A percentile compares a stretch with the other conserved stretches of the same genome.
These are phyloP conservation scores for Coelastrella sp. DNA, from an alignment of 139 green algal species.

Conservation along the genomic window DNA sequence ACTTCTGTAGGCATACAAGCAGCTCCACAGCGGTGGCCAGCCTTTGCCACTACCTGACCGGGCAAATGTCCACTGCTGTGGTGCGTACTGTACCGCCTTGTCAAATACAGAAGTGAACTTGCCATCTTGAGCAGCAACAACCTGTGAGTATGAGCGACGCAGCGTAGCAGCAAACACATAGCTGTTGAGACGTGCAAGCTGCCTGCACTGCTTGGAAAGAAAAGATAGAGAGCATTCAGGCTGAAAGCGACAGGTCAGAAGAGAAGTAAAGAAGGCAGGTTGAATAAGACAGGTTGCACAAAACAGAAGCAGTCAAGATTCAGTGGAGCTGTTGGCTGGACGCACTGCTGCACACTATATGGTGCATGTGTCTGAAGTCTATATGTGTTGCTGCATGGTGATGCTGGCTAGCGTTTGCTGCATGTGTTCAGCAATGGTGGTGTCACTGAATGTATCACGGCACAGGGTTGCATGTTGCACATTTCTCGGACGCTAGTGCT, in stretches of 20 bases:
- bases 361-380: background rate
- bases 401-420: background rate
- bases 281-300: background rate
- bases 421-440: background rate
- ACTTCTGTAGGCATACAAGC: slow-evolving; percentile 28
- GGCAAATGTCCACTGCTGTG: slow-evolving; percentile 31
- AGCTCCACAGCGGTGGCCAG: slow-evolving; percentile 30
- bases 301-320: background rate
- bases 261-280: no score
- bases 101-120: slow-evolving; percentile 38
- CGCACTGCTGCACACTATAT: background rate
- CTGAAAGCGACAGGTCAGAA: no score
- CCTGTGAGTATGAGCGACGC: background rate
- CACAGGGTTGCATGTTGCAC: no score
- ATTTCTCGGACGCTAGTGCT: no score
- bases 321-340: background rate
- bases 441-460: no score
- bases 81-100: background rate
- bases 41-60: background rate
- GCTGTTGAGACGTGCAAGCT: background rate
- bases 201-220: background rate
- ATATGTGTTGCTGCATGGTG: background rate
- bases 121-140: slow-evolving; percentile 11
- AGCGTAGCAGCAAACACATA: background rate
- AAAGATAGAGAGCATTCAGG: no score